phyloP scores from a whole-genome alignment of 257 asterid species.

The Solanum corneliomulleri region DNA sequence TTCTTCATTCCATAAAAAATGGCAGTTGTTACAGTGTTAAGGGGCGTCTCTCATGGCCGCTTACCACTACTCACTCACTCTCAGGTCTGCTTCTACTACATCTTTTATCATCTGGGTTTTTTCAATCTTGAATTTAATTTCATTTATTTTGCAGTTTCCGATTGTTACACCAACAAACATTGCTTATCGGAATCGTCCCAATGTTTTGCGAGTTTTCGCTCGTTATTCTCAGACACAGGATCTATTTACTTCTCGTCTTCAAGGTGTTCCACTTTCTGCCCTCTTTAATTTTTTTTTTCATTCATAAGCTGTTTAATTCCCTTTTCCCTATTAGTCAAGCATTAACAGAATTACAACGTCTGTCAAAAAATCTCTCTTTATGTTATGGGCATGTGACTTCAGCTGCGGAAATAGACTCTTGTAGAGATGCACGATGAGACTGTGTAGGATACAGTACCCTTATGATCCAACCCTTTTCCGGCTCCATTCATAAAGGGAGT shows the following conservation, averaged over 20 bases:
- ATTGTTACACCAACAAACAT: constrained; percentile 20
- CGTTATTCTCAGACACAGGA: constrained; percentile 75
- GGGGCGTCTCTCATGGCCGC: constrained; percentile 38
- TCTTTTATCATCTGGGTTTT: not conserved
- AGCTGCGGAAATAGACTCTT: not conserved
- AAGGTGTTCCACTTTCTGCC: constrained; percentile 29
- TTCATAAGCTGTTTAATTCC: not conserved
- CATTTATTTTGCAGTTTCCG: constrained; percentile 35
- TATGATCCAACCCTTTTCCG: not conserved
- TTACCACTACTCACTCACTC: constrained; percentile 31
- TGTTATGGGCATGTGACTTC: not conserved
- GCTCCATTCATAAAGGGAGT: not conserved
- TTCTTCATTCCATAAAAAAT: constrained; percentile 6
- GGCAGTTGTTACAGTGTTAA: constrained; percentile 51
- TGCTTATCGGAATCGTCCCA: constrained; percentile 5
- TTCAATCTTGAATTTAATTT: not conserved
- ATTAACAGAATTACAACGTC: not conserved
- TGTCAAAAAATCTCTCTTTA: not conserved
- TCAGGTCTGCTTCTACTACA: constrained; percentile 26
- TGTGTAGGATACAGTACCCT: not conserved
- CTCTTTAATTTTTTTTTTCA: no score
- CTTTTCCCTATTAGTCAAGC: not conserved
- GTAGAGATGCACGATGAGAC: not conserved
- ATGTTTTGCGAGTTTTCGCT: constrained; percentile 27
- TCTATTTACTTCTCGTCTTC: constrained; percentile 68